phyloP scores from a whole-genome alignment of 202 grass and related monocot genomes.

The Setaria italica region DNA sequence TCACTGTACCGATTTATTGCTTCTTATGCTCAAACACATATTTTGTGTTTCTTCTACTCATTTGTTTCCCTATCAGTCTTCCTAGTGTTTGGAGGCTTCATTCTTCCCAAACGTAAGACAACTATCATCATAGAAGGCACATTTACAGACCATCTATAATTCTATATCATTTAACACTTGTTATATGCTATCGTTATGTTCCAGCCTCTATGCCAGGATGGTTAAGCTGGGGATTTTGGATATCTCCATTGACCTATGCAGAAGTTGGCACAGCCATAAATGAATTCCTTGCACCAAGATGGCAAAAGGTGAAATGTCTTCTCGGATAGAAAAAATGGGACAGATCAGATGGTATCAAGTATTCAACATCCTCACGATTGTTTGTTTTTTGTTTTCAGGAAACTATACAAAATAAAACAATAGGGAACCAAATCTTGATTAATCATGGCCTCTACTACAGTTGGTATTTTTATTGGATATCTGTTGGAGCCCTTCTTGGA shows the following conservation, averaged over 20 bases:
- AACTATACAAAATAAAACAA: conserved; percentile 52
- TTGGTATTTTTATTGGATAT: conserved; percentile 74
- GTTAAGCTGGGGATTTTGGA: conserved; percentile 59
- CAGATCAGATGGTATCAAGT: background rate
- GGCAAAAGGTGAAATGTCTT: conserved; percentile 50
- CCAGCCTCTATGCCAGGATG: conserved; percentile 58
- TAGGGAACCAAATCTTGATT: conserved; percentile 56
- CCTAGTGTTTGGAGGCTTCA: conserved; percentile 50
- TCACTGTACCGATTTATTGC: conserved; percentile 50
- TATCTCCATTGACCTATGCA: conserved; percentile 52
- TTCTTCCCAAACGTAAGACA: conserved; percentile 55
- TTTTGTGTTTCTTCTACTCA: conserved; percentile 9
- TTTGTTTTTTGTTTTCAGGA: conserved; percentile 17
- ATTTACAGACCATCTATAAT: background rate
- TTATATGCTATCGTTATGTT: conserved; percentile 18
- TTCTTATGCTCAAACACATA: conserved; percentile 46
- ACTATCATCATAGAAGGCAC: background rate
- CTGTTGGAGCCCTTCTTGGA: conserved; percentile 65
- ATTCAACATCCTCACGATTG: conserved; percentile 1
- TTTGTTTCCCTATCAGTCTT: conserved; percentile 6
- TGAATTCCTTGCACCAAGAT: conserved; percentile 52
- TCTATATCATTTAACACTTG: background rate
- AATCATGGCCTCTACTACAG: conserved; percentile 65
- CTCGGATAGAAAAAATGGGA: background rate
- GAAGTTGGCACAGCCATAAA: conserved; percentile 45